Conservation (phyloP, 1,284 basidiomycete species). For the Pisolithus thermaeus region DNA sequence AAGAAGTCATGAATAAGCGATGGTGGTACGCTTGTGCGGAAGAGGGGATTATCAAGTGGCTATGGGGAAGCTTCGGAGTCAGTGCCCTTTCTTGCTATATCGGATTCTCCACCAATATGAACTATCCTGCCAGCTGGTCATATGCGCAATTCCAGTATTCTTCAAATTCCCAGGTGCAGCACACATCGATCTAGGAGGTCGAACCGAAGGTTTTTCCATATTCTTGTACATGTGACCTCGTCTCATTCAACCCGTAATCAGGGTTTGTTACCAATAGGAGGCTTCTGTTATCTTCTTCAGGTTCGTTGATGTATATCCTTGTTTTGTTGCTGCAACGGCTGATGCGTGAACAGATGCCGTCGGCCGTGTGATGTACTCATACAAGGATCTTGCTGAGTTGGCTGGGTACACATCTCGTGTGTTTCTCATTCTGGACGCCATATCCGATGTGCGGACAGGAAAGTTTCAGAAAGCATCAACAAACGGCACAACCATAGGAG, state of each 20-base stretch:
- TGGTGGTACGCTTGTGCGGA: slow-evolving; percentile 92
- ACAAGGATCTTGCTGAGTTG: slow-evolving; percentile 93
- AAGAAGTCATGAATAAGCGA: slow-evolving; percentile 72
- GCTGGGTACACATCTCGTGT: slow-evolving; percentile 95
- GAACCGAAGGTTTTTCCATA: slow-evolving; percentile 69
- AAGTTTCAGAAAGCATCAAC: slow-evolving; percentile 89
- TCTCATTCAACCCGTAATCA: slow-evolving; percentile 21
- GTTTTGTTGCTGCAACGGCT: background rate
- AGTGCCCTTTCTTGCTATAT: slow-evolving; percentile 18
- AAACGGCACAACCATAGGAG: slow-evolving; percentile 68
- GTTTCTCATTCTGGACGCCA: slow-evolving; percentile 84
- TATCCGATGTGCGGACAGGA: slow-evolving; percentile 82
- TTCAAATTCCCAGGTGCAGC: slow-evolving; percentile 75
- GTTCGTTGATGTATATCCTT: slow-evolving; percentile 27
- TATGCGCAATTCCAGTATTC: slow-evolving; percentile 95
- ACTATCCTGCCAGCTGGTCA: slow-evolving; percentile 52
- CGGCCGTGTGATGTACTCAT: slow-evolving; percentile 89
- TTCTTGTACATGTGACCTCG: background rate
- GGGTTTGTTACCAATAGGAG: slow-evolving; percentile 94
- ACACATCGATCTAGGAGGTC: slow-evolving; percentile 68
- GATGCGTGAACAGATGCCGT: slow-evolving; percentile 52
- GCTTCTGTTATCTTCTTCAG: slow-evolving; percentile 78
- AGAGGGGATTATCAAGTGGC: slow-evolving; percentile 96
- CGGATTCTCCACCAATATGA: slow-evolving; percentile 6
- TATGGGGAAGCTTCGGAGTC: slow-evolving; percentile 93